Conservation (phyloP, 2,329 filamentous ascomycete genomes). For the Penicillium oxalicum region DNA sequence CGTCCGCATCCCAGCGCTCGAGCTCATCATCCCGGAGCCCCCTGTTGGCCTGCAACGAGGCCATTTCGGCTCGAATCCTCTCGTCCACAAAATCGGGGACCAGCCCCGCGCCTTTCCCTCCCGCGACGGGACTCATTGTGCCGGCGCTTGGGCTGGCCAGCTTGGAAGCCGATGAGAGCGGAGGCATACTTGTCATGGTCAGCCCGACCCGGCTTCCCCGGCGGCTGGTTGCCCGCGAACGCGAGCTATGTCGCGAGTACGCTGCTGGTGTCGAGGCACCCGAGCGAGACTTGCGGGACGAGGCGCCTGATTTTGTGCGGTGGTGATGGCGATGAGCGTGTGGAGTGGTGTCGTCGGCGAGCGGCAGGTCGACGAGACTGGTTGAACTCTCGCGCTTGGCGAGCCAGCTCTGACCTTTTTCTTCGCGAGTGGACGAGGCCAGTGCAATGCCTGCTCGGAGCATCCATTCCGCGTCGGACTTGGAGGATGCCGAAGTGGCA, state of each 20-base stretch:
- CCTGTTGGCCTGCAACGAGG: slow-evolving; percentile 20
- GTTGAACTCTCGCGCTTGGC: slow-evolving; percentile 52
- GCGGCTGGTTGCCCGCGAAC: slow-evolving; percentile 29
- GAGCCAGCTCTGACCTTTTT: slow-evolving; percentile 59
- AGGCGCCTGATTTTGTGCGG: slow-evolving; percentile 22
- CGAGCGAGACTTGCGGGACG: slow-evolving; percentile 26
- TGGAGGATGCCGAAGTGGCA: slow-evolving; percentile 3
- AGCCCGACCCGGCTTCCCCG: slow-evolving; percentile 31
- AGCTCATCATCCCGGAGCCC: slow-evolving; percentile 17
- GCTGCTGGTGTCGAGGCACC: slow-evolving; percentile 32
- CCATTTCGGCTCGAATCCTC: slow-evolving; percentile 36
- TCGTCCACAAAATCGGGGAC: slow-evolving; percentile 49
- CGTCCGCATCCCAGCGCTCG: slow-evolving; percentile 10
- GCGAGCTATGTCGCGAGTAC: slow-evolving; percentile 28
- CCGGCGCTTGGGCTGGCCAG: slow-evolving; percentile 6
- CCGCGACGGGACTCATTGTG: slow-evolving; percentile 10
- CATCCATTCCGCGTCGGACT: slow-evolving; percentile 51
- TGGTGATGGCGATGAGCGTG: slow-evolving; percentile 18
- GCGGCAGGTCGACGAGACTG: slow-evolving; percentile 41
- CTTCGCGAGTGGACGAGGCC: slow-evolving; percentile 52
- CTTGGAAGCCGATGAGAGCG: slow-evolving; percentile 5
- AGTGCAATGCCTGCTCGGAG: slow-evolving; percentile 54
- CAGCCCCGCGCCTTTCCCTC: slow-evolving; percentile 16
- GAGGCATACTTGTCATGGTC: slow-evolving; percentile 29
- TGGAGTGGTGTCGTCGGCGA: slow-evolving; percentile 26